These are phyloP conservation scores for Mallotus repandus DNA, from an alignment of 441 rosid species.

Conservation along the genomic window DNA sequence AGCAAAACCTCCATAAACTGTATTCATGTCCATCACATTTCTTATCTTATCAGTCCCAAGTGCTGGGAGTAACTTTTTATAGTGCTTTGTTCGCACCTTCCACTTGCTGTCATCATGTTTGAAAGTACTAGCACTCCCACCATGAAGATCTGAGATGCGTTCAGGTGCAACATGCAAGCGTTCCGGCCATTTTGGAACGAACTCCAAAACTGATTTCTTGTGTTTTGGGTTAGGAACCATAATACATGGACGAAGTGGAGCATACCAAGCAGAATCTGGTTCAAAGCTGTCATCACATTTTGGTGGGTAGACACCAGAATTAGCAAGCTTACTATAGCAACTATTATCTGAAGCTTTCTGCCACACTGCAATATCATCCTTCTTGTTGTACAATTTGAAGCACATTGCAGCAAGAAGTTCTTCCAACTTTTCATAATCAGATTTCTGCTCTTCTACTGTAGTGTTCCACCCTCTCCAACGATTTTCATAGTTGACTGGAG, in stretches of 20 bases:
- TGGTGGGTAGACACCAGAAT: conserved; percentile 74
- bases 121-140: conserved; percentile 63
- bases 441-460: conserved; percentile 81
- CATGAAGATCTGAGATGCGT: conserved; percentile 64
- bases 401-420: conserved; percentile 84
- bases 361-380: conserved; percentile 97
- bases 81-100: conserved; percentile 75
- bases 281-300: conserved; percentile 95
- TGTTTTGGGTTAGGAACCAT: conserved; percentile 70
- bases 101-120: conserved; percentile 79
- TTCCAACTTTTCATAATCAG: conserved; percentile 76
- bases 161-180: conserved; percentile 71
- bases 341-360: conserved; percentile 62
- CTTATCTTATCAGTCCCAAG: conserved; percentile 79
- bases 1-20: conserved; percentile 88
- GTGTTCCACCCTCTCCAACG: conserved; percentile 99
- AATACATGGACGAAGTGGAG: conserved; percentile 85
- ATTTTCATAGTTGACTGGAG: conserved; percentile 90
- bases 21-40: conserved; percentile 98
- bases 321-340: conserved; percentile 66
- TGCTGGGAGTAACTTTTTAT: conserved; percentile 78
- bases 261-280: conserved; percentile 98
- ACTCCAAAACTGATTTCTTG: conserved; percentile 56
- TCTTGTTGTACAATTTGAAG: conserved; percentile 79
- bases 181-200: conserved; percentile 81